A percentile compares a stretch with the other conserved stretches of the same genome.
phyloP scores from a whole-genome alignment of 139 green algal species.

The Edaphochlamys debaryana region DNA sequence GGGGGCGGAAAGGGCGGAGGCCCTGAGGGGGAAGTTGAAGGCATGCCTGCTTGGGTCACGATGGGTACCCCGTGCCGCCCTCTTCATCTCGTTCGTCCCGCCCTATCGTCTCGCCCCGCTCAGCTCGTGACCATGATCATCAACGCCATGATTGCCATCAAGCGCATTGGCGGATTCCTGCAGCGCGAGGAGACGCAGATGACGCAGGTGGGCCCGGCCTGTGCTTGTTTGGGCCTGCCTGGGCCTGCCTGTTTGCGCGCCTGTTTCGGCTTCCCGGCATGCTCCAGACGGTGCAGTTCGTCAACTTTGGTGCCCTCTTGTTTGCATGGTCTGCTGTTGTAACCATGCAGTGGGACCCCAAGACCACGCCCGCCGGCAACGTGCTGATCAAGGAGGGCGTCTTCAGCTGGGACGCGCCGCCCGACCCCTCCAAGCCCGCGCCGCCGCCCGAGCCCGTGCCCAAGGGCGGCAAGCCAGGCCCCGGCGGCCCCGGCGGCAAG shows the following conservation, averaged over 20 bases:
- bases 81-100: too few relatives aligned
- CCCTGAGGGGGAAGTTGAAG: too few relatives aligned
- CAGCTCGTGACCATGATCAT: constrained; percentile 59
- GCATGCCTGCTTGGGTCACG: too few relatives aligned
- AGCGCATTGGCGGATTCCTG: constrained; percentile 68
- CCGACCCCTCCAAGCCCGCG: background rate
- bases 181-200: constrained; percentile 51
- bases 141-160: constrained; percentile 72
- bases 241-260: background rate
- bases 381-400: constrained; percentile 37
- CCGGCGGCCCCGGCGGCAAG: background rate
- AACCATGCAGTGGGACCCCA: constrained; percentile 11
- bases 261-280: too few relatives aligned
- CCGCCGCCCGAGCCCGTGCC: background rate
- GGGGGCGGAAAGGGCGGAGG: too few relatives aligned
- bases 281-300: too few relatives aligned
- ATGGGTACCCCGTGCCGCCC: too few relatives aligned
- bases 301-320: too few relatives aligned
- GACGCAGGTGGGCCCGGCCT: background rate
- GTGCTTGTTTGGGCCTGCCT: too few relatives aligned
- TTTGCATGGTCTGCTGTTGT: too few relatives aligned
- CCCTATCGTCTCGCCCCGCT: too few relatives aligned
- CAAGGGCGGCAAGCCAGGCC: too few relatives aligned
- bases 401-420: constrained; percentile 56
- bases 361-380: constrained; percentile 24